Evolutionary conservation across 2,329 filamentous ascomycete genomes (phyloP).

Genomic region (Aspergillus sp.): DNA sequence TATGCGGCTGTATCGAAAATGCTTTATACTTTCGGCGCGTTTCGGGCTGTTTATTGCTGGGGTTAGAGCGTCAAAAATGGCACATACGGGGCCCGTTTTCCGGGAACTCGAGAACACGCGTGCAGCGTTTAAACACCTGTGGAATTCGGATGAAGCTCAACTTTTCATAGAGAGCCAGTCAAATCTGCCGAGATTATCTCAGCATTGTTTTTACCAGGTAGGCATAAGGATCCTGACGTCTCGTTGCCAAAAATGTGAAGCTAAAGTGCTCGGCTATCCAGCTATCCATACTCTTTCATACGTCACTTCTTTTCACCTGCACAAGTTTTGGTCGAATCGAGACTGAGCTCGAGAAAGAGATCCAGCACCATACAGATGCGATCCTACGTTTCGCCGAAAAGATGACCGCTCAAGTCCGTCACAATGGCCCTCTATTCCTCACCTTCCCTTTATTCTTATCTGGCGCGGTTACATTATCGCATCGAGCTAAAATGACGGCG

Average conservation of each 20-base stretch:
- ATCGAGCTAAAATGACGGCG: slow-evolving; percentile 46
- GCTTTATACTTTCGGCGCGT: slow-evolving; percentile 46
- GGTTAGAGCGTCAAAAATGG: slow-evolving; percentile 37
- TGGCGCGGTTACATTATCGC: slow-evolving; percentile 44
- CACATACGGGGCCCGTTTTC: slow-evolving; percentile 26
- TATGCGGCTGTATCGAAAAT: slow-evolving; percentile 47
- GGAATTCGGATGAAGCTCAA: slow-evolving; percentile 37
- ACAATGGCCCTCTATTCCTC: slow-evolving; percentile 46
- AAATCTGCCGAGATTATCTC: slow-evolving; percentile 35
- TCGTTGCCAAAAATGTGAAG: slow-evolving; percentile 5
- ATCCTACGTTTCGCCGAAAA: slow-evolving; percentile 47
- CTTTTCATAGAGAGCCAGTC: slow-evolving; percentile 38
- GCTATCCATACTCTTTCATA: slow-evolving; percentile 49
- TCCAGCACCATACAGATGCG: slow-evolving; percentile 44
- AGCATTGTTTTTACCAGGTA: slow-evolving; percentile 47
- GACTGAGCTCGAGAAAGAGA: slow-evolving; percentile 41
- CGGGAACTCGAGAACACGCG: slow-evolving; percentile 39
- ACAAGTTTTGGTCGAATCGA: slow-evolving; percentile 53
- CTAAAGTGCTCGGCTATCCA: slow-evolving; percentile 10
- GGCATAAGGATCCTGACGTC: slow-evolving; percentile 13
- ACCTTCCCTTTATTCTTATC: slow-evolving; percentile 58
- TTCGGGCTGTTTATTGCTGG: slow-evolving; percentile 46
- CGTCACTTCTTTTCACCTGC: slow-evolving; percentile 53
- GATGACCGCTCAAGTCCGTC: slow-evolving; percentile 37
- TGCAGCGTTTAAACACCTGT: slow-evolving; percentile 37